Base-by-base conservation (phyloP, 106 monocot genomes). In the Dioscorea alata region DNA sequence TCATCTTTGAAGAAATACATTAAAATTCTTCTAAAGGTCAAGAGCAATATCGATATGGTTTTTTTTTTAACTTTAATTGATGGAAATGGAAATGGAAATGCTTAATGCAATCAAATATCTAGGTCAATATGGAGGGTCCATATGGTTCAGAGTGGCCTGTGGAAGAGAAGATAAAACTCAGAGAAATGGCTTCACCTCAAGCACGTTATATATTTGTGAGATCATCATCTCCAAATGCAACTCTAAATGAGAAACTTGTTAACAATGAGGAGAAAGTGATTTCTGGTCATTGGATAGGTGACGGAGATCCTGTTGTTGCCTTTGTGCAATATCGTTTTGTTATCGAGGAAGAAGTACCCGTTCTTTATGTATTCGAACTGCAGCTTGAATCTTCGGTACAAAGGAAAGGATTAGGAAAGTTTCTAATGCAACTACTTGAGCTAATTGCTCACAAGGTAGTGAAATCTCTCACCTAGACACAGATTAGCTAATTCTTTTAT, bases 371-470 rank as follows among this genome's bases (percentile, higher is more conserved):
- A 22, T 92, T 89, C 81, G 96, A 96, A 61, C 78, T 96, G 49
- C 96, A 96, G 59, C 74, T 96, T 61, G 91, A 92, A 71, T 61
- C 78, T 66, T 84, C 54, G 78, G 78, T 74, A 8, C 81, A 79
- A 74, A 79, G 88, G 33, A 96, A 86, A 70, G 95, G 91, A 23
- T 76, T 96, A 35, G 95, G 91, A 54, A 96, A 96, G 69, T 96
- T 96, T 65, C 66, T 96, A 48, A 96, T 96, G 95, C 88, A 96
- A 64, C 75, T 96, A 50, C 60, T 91, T 67, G 95, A 96, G 61
- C 86, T 88, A 61, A 89, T 96, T 78, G 83, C 88, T 72, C 86
- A 71, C 8, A 96, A 96, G 96, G 96, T 96, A 85, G n/a, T 68
- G 24, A 58, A 33, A 60, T 15, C 62, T 64, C 18, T 50, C 61